Conservation (phyloP, 148 eudicot genomes). For the Selenicereus undatus region DNA sequence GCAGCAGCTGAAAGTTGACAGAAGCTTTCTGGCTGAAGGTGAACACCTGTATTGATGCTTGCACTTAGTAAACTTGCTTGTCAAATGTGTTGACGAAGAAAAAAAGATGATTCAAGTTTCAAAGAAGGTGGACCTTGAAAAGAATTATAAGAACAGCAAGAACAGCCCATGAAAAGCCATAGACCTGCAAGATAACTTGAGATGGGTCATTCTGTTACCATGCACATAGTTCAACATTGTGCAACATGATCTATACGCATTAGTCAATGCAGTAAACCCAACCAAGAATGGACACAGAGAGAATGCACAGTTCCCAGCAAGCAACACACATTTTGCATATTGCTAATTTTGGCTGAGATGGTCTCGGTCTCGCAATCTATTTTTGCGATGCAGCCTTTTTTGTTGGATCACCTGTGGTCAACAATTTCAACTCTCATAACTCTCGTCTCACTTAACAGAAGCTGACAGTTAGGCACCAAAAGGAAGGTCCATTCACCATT, state of each 20-base stretch:
- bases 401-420: neutral
- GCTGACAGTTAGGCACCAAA: neutral
- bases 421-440: neutral
- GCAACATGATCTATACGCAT: constrained; percentile 1
- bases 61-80: constrained; percentile 4
- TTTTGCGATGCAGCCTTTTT: too few species aligned
- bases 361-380: neutral
- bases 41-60: constrained; percentile 58
- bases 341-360: neutral
- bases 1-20: constrained; percentile 85
- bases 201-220: constrained; percentile 14
- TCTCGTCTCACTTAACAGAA: neutral
- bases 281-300: neutral
- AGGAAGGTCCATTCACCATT: neutral
- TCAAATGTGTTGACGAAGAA: neutral
- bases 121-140: constrained; percentile 65
- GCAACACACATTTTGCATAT: neutral
- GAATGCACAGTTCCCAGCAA: neutral
- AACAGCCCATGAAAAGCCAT: constrained; percentile 88
- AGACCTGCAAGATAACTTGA: constrained; percentile 47
- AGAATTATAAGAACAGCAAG: constrained; percentile 69
- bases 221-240: neutral
- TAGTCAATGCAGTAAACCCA: neutral
- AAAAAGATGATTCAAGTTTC: neutral
- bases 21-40: constrained; percentile 98